Conservation (phyloP, 2,329 filamentous ascomycete genomes). For the Alternaria burnsii region DNA sequence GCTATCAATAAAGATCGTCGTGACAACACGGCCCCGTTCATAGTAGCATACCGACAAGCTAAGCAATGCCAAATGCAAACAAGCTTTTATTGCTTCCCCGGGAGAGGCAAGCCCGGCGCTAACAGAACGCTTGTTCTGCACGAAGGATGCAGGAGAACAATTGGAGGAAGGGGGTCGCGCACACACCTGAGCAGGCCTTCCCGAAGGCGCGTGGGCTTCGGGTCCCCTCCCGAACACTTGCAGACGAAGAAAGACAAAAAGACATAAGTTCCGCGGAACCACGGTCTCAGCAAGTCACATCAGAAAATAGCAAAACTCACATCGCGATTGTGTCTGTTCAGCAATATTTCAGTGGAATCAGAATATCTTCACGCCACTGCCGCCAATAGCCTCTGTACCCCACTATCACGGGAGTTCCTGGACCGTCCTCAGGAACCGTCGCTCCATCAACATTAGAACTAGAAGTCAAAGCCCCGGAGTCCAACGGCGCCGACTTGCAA, state of each 20-base stretch:
- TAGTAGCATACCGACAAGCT: neutral
- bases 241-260: neutral
- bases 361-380: neutral
- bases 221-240: neutral
- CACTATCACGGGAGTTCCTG: slow-evolving; percentile 4
- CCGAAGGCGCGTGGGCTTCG: neutral
- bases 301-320: neutral
- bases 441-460: neutral
- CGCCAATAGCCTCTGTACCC: neutral
- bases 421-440: neutral
- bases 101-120: neutral
- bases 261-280: neutral
- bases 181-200: neutral
- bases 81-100: neutral
- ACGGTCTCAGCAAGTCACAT: neutral
- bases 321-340: neutral
- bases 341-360: neutral
- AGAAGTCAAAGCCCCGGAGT: neutral
- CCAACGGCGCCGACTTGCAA: neutral
- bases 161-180: neutral
- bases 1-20: neutral
- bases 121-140: neutral
- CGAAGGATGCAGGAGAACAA: neutral
- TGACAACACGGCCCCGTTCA: neutral
- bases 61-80: neutral